Evolutionary conservation across 441 rosid species (phyloP).

Genomic region (Arabidopsis lyrata): DNA sequence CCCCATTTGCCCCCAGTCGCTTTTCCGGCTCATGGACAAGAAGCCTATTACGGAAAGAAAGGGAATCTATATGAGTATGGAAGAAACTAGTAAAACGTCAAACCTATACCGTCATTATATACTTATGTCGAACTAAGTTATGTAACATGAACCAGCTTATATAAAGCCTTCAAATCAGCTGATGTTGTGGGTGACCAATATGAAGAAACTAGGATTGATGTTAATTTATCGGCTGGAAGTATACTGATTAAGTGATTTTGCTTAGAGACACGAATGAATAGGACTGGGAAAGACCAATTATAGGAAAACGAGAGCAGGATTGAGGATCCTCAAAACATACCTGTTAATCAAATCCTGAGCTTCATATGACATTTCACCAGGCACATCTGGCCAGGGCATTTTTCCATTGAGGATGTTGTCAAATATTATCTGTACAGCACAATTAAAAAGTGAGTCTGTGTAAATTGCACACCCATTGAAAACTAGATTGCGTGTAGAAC

Average conservation of each 20-base stretch:
- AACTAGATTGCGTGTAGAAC: constrained; percentile 11
- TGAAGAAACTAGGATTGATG: background rate
- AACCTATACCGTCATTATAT: background rate
- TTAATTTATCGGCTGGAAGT: background rate
- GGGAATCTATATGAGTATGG: constrained; percentile 8
- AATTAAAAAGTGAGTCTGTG: constrained; percentile 26
- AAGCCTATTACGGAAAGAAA: constrained; percentile 53
- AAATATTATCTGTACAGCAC: constrained; percentile 68
- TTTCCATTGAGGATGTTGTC: constrained; percentile 86
- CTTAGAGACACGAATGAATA: constrained; percentile 1
- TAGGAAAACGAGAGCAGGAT: background rate
- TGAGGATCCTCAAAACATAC: constrained; percentile 46
- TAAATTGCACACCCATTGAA: background rate
- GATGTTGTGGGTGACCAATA: background rate
- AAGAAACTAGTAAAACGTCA: constrained; percentile 10
- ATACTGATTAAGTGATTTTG: background rate
- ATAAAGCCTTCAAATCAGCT: constrained; percentile 19
- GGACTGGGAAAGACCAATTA: background rate
- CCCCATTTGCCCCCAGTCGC: constrained; percentile 77
- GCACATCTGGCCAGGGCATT: constrained; percentile 84
- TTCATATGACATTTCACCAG: constrained; percentile 73
- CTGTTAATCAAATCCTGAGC: constrained; percentile 87
- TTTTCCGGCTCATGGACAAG: constrained; percentile 73
- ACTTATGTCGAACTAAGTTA: background rate
- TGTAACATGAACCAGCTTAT: background rate